Percentiles rank a stretch among this genome's conserved stretches.
Evolutionary conservation across 768 basidiomycete species (phyloP).

Genomic region (Collybiopsis confluens): DNA sequence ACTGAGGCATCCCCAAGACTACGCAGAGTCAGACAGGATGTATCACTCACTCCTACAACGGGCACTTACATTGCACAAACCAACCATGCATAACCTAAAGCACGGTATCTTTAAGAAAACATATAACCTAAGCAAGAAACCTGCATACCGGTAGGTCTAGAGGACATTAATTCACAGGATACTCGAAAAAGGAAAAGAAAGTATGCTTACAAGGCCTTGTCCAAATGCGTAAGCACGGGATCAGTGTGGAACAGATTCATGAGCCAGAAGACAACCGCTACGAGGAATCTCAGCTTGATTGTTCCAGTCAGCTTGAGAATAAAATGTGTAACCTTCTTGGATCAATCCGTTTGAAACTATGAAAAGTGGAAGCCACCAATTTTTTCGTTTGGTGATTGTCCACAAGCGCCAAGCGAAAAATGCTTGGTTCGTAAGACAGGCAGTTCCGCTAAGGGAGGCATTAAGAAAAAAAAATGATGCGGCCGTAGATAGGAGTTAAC

Average conservation of each 20-base stretch:
- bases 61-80: neutral
- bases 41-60: neutral
- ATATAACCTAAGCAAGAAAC: no score
- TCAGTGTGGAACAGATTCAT: conserved; percentile 3
- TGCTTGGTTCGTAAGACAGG: conserved; percentile 1
- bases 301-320: neutral
- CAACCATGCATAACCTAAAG: conserved; percentile 7
- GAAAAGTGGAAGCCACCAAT: conserved; percentile 4
- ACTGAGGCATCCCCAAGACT: conserved; percentile 5
- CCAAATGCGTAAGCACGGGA: neutral
- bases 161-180: no score
- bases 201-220: neutral
- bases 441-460: neutral
- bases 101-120: no score
- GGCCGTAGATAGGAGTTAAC: no score
- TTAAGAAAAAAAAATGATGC: no score
- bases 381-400: conserved; percentile 4
- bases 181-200: neutral
- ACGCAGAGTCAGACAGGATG: neutral
- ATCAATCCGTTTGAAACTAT: neutral
- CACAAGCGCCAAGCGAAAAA: conserved; percentile 8
- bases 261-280: conserved; percentile 1
- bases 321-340: neutral
- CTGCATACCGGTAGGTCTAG: conserved; percentile 3
- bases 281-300: neutral